A percentile compares a stretch with the other conserved stretches of the same genome.
Conservation (phyloP, 257 asterid species). For the Henckelia pumila region DNA sequence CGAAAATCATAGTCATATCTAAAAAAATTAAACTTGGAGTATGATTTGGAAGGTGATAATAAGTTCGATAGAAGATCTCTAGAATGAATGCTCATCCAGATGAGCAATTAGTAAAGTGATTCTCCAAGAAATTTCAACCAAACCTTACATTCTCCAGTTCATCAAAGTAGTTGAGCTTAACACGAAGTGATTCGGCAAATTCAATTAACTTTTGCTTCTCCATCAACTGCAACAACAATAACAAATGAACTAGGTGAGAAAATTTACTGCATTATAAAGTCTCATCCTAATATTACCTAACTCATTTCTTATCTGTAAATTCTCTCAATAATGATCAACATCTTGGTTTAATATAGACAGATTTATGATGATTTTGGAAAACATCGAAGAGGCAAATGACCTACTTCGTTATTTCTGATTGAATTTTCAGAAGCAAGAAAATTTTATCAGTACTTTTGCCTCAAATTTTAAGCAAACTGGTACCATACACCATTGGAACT, state of each 20-base stretch:
- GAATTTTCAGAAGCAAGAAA: conserved; percentile 20
- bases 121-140: conserved; percentile 31
- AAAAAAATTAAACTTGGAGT: conserved; percentile 13
- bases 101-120: conserved; percentile 18
- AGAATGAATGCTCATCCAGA: conserved; percentile 21
- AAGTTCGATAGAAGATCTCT: conserved; percentile 6
- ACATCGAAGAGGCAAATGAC: conserved; percentile 11
- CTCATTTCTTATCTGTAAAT: neutral
- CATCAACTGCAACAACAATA: conserved; percentile 64
- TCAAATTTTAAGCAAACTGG: conserved; percentile 8
- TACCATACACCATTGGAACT: conserved; percentile 18
- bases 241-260: conserved; percentile 21
- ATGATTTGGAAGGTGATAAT: conserved; percentile 8
- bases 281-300: conserved; percentile 1
- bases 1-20: neutral
- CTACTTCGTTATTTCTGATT: conserved; percentile 5
- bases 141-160: conserved; percentile 98
- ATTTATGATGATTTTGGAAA: neutral
- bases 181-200: conserved; percentile 95
- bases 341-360: conserved; percentile 6
- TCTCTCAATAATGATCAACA: conserved; percentile 19
- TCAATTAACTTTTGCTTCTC: conserved; percentile 92
- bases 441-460: conserved; percentile 1
- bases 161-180: conserved; percentile 94
- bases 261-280: conserved; percentile 17